Base-by-base conservation (phyloP, 345 rosid genomes). In the Eutrema heterophyllum region DNA sequence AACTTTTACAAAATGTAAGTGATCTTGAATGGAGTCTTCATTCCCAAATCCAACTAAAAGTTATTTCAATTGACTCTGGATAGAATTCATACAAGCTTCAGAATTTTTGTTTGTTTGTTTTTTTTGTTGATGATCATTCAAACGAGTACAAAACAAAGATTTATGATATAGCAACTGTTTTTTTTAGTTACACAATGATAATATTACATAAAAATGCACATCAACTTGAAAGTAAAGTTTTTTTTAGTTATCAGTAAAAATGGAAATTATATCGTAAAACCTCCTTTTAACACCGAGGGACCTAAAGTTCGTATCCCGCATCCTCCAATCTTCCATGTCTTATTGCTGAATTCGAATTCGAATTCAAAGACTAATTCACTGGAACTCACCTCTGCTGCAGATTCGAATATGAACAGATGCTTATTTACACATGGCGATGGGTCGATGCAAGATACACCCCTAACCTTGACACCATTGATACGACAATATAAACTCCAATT, bases 321-420 rank as follows among this genome's bases (percentile, higher is more conserved):
- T 41, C 41, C 51, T 14, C n/a, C 5, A 24, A 62, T 61, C 36
- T 61, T 51, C 7, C 18, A 13, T 2, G 5, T 2, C 7, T 14
- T 0, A 2, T 9, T n/a, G n/a, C 0, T 24, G 0, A n/a, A n/a
- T n/a, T n/a, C 0, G 50, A 41, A 0, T 14, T 3, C 0, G 51
- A 41, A 61, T 24, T 26, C 9, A 27, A 61, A 41, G 38, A 61
- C 51, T 26, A 14, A 7, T 27, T 61, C 24, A 4, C 24, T 10
- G 36, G 66, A 41, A 33, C 0, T 33, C 43, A 15, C 62, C 15
- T 3, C 26, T 13, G 7, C 7, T 60, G 4, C 4, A 14, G 13
- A 0, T 13, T 40, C 35, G 66, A 61, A 7, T 26, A 61, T 6
- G 50, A 7, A 3, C 36, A 61, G 66, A 26, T 61, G 66, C 66